A percentile compares a stretch with the other conserved stretches of the same genome.
Evolutionary conservation across 2,329 filamentous ascomycete species (phyloP).

Genomic region (Aspergillus sp.): DNA sequence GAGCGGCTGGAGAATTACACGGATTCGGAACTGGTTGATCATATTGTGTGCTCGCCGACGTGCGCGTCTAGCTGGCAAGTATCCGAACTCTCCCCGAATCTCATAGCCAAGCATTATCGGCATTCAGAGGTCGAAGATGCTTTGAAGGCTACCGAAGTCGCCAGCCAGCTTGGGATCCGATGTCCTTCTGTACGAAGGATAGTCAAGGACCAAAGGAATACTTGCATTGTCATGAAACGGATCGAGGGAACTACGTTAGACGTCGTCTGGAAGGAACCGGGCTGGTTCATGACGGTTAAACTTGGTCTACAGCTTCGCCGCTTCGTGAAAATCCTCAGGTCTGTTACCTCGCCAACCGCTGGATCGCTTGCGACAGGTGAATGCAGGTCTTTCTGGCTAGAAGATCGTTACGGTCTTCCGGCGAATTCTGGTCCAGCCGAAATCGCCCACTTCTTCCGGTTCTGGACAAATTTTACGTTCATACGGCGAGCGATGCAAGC

Average conservation of each 20-base stretch:
- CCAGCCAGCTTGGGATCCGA: constrained; percentile 19
- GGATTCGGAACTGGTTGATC: not conserved
- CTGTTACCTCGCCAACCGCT: constrained; percentile 20
- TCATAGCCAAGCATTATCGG: constrained; percentile 10
- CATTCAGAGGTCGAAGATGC: constrained; percentile 15
- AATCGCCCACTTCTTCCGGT: constrained; percentile 18
- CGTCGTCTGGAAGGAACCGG: not conserved
- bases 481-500: constrained; percentile 14
- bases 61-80: not conserved
- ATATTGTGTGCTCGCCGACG: not conserved
- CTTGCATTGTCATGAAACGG: not conserved
- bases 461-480: constrained; percentile 21
- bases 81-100: not conserved
- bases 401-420: constrained; percentile 22
- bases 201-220: not conserved
- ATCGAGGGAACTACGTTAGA: not conserved
- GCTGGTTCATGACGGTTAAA: constrained; percentile 18
- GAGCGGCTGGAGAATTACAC: not conserved
- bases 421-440: constrained; percentile 13
- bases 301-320: constrained; percentile 21
- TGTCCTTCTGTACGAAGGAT: constrained; percentile 3
- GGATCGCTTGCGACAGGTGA: constrained; percentile 18
- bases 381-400: constrained; percentile 21
- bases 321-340: constrained; percentile 18
- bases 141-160: constrained; percentile 16